Base-by-base conservation (phyloP, 1,284 basidiomycete genomes). In the Caloboletus inedulis region DNA sequence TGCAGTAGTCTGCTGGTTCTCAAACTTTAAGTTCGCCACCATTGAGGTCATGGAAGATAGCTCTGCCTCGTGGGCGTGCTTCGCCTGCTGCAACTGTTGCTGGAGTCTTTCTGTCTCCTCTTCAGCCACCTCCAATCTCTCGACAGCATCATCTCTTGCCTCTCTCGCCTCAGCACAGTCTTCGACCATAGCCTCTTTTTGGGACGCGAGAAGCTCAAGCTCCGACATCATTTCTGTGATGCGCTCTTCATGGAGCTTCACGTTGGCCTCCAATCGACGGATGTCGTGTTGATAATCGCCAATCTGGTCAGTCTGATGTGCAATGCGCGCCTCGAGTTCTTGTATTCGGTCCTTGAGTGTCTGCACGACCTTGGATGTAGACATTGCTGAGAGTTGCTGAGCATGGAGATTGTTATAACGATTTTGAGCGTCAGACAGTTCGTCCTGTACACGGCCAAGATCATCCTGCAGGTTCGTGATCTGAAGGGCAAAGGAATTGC, bases 141-240 rank as follows among this genome's bases (percentile, higher is more conserved):
- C 63, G 48, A 83, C 63, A 5, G 87, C 82, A 18, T 76, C 74
- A 64, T 90, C 83, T 43, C 88, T 76, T 23, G 84, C 77, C 53
- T 85, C 83, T 48, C 87, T 74, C 5, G 86, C 85, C 53, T 82
- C 82, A 12, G 82, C 81, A 60, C 88, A 90, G 62, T 90, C 88
- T 58, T 89, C 87, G 0, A 91, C 79, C 85, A 90, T 88, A 3
- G 86, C 84, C 45, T 79, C 79, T 65, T 85, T 87, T 71, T 88
- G 78, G 3, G 80, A 76, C 30, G 71, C 74, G 51, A 82, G 71
- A 48, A 78, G 77, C 60, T 89, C 88, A 54, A 88, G 67, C 60
- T 89, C 88, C 12, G 64, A 68, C 2, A 77, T 81, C 77, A 87
- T 78, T 71, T 89, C 88, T 8, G 63, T 69, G 27, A 89, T 68